Base-by-base conservation (phyloP, 23 red algal genomes). In the Gracilaria domingensis region DNA sequence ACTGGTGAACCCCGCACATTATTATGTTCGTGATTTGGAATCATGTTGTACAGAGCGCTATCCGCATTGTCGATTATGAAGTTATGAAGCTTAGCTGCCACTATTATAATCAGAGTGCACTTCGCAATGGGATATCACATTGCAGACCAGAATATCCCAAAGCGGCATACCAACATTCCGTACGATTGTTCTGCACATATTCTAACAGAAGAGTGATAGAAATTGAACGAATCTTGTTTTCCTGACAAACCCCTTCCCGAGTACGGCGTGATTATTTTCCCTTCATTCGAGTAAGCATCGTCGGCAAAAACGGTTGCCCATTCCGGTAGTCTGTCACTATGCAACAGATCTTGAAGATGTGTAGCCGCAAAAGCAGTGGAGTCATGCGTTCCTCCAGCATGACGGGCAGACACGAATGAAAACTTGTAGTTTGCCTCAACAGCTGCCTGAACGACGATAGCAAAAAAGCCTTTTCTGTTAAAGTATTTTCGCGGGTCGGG, bases 201-300 rank as follows among this genome's bases (percentile, higher is more conserved):
- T 25, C 84, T 35, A 57, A 65, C 12, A 2, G 84, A 88, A 0
- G 55, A 88, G 0, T 69, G 50, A 78, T 88, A 88, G 36, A 49
- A 88, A 49, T 77, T 88, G 36, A 78, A 88, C 14, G 53, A 37
- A 77, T 88, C 66, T 72, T 88, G 66, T 35, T 24, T 77, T 2
- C 13, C n/a, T 23, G 45, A 34, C 24, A 88, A 59, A n/a, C n/a
- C n/a, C n/a, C n/a, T n/a, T n/a, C n/a, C n/a, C n/a, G n/a, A n/a
- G n/a, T n/a, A n/a, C n/a, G 11, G 84, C 16, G 39, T 77, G 24
- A 88, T 18, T 29, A 77, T 21, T 28, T 48, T 48, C 0, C 36
- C 29, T 33, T 53, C 67, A 59, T 88, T 88, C 4, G 36, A 11
- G 38, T 77, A 88, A 4, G 40, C 84, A 45, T 88, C 84, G 36